Evolutionary conservation across 352 stramenopile species (phyloP), one percentile per base, ranked within the genome.

Genomic region (Pythium biforme): DNA sequence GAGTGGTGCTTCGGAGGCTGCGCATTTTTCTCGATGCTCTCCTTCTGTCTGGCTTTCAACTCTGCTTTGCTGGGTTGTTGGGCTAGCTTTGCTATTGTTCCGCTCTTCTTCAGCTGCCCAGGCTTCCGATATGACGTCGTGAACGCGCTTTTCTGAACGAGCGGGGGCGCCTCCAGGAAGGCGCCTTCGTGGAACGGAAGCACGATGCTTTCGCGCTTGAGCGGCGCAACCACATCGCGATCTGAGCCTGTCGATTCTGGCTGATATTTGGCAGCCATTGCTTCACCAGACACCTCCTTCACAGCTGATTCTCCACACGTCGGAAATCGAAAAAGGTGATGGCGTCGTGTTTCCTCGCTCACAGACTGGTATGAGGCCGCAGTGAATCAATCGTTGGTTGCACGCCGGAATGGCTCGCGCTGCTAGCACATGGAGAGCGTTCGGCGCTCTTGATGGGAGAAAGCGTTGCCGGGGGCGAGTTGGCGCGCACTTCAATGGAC

Each of bases 1-100:
- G 73, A 70, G 20, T 89, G 79, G 34, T 77, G 70, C 39, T 63
- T 53, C 1, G 66, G 39, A 25, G 50, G 48, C 27, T 31, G n/a
- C 11, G 50, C 56, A 19, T 54, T 58, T 0, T 51, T 39, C 17
- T 65, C 56, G 23, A 70, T 70, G 1, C 19, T 25, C 17, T 55
- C 63, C 29, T 46, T 56, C 9, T 70, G 37, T 22, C 31, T 58
- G 3, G 63, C 63, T 46, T 62, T 63, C 9, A 62, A 31, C 1
- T 70, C 56, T 14, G 57, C 52, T 23, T 65, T 66, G 20, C 31
- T 69, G 1, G 22, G 29, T 27, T 33, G 14, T 3, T 15, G 26
- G 2, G n/a, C 9, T 4, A 53, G 34, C 15, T 55, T 43, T 19
- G 4, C 14, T n/a, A 69, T 15, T 0, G 62, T 63, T 19, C 62